These are phyloP conservation scores for Lactarius tabidus DNA, from an alignment of 768 basidiomycete genomes.

Conservation along the genomic window DNA sequence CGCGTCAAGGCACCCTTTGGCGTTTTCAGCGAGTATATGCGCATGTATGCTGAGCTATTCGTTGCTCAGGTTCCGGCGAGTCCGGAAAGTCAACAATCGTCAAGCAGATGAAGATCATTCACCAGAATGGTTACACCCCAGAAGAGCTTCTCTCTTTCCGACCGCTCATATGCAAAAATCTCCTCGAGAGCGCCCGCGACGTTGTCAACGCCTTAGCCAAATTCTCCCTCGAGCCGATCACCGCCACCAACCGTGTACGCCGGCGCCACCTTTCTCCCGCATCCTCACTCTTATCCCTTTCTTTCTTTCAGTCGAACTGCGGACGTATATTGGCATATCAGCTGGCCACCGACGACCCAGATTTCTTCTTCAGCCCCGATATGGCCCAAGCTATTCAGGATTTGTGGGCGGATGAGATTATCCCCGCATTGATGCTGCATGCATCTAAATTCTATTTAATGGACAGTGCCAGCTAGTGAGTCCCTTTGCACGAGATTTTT, in stretches of 20 bases:
- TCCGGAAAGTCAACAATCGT: constrained; percentile 95
- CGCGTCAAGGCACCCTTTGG: not conserved
- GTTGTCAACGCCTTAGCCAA: constrained; percentile 84
- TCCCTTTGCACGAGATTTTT: constrained; percentile 26
- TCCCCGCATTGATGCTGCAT: constrained; percentile 48
- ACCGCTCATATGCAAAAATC: constrained; percentile 78
- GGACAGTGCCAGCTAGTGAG: constrained; percentile 90
- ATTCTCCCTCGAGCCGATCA: constrained; percentile 72
- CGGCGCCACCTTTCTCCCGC: not conserved
- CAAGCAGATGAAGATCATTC: constrained; percentile 99
- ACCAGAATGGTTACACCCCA: constrained; percentile 82
- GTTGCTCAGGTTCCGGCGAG: constrained; percentile 77
- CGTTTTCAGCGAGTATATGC: not conserved
- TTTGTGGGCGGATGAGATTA: constrained; percentile 66
- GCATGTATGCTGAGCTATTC: not conserved
- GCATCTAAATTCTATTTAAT: constrained; percentile 84
- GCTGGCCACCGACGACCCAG: constrained; percentile 37
- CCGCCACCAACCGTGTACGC: constrained; percentile 57
- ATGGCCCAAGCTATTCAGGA: constrained; percentile 66
- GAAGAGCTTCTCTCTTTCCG: constrained; percentile 76
- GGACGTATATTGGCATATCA: constrained; percentile 61
- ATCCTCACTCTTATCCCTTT: constrained; percentile 24
- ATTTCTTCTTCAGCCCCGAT: constrained; percentile 48
- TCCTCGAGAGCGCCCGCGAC: constrained; percentile 84
- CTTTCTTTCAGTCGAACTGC: constrained; percentile 38